A percentile compares a stretch with the other conserved stretches of the same genome.
These are phyloP conservation scores for Chalara sp. DNA, from an alignment of 2,329 filamentous ascomycete genomes.

Conservation along the genomic window DNA sequence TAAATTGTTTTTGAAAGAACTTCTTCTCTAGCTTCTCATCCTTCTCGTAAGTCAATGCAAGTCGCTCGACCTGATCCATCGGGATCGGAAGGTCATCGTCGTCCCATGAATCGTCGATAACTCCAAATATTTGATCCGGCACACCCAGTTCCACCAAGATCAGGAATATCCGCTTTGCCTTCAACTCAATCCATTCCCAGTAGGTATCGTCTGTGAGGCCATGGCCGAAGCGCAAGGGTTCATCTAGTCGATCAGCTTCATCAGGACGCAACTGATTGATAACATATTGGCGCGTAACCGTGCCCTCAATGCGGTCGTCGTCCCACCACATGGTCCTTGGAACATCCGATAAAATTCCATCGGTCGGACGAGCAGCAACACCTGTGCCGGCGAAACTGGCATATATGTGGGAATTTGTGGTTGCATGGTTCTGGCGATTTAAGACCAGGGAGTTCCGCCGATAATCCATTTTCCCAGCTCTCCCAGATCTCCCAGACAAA, in stretches of 20 bases:
- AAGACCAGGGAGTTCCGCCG: constrained; percentile 20
- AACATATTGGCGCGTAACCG: constrained; percentile 63
- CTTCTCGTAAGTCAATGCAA: constrained; percentile 51
- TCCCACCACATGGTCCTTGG: constrained; percentile 61
- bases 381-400: constrained; percentile 21
- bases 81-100: constrained; percentile 68
- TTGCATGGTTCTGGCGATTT: constrained; percentile 15
- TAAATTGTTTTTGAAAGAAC: constrained; percentile 65
- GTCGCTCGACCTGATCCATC: constrained; percentile 55
- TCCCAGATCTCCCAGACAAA: neutral
- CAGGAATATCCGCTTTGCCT: constrained; percentile 64
- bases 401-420: constrained; percentile 21
- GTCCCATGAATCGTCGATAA: constrained; percentile 72
- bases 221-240: constrained; percentile 59
- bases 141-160: constrained; percentile 63
- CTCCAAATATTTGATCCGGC: constrained; percentile 66
- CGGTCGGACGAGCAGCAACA: constrained; percentile 9
- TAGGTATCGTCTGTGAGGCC: constrained; percentile 66
- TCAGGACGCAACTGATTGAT: constrained; percentile 55
- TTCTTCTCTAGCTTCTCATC: constrained; percentile 59
- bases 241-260: constrained; percentile 56
- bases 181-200: constrained; percentile 68
- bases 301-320: constrained; percentile 59
- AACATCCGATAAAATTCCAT: constrained; percentile 21
- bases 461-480: constrained; percentile 20